Evolutionary conservation across 2,329 filamentous ascomycete species (phyloP).

Genomic region (Sporothrix inflata): DNA sequence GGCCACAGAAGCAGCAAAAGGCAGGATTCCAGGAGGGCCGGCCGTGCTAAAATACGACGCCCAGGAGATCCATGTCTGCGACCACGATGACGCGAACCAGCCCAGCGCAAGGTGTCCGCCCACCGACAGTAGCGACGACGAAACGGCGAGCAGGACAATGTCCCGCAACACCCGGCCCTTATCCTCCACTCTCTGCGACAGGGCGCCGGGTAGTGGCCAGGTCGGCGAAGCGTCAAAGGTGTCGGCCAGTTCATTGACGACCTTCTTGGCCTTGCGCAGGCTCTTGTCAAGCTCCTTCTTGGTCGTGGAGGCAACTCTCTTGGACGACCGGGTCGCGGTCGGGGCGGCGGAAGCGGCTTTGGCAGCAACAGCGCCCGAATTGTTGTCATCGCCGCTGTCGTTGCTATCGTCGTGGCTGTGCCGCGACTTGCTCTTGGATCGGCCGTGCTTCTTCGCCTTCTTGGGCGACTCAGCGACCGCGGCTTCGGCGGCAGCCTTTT

Average conservation of each 20-base stretch:
- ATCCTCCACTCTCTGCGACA: slow-evolving; percentile 27
- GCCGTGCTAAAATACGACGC: neutral
- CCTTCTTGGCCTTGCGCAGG: neutral
- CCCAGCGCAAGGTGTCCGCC: neutral
- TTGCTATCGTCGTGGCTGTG: neutral
- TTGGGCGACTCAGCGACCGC: neutral
- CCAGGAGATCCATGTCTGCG: slow-evolving; percentile 23
- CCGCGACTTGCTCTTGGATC: neutral
- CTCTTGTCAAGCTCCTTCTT: slow-evolving; percentile 3
- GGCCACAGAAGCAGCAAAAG: slow-evolving; percentile 2
- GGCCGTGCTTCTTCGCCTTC: neutral
- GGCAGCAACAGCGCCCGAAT: neutral
- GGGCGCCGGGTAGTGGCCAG: slow-evolving; percentile 28
- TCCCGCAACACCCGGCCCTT: slow-evolving; percentile 2
- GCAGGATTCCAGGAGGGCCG: neutral
- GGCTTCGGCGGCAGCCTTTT: slow-evolving; percentile 18
- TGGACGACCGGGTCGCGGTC: neutral
- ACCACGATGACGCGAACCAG: neutral
- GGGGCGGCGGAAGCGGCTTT: neutral
- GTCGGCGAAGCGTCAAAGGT: neutral
- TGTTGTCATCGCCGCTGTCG: neutral
- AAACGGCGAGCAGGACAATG: slow-evolving; percentile 16
- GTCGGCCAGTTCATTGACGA: slow-evolving; percentile 5
- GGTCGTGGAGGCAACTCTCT: neutral
- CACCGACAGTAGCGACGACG: slow-evolving; percentile 12